Conservation (phyloP, 31 red algal species). For the Endocladia muricata region DNA sequence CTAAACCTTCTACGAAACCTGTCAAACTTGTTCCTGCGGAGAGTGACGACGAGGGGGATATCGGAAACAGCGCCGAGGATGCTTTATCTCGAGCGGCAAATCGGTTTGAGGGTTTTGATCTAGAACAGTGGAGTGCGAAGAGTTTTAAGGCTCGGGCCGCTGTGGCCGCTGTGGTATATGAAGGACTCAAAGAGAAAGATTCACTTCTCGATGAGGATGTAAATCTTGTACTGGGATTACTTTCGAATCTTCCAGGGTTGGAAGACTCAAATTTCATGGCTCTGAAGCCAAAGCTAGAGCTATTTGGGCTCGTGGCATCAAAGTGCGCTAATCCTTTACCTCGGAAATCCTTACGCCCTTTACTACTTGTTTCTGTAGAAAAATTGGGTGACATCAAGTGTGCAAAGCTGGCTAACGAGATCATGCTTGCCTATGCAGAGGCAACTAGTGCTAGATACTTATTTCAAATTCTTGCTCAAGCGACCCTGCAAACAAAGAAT, state of each 20-base stretch:
- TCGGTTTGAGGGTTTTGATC: constrained; percentile 52
- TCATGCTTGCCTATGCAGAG: constrained; percentile 38
- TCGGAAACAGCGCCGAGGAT: constrained; percentile 13
- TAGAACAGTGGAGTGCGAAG: constrained; percentile 49
- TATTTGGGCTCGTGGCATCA: constrained; percentile 36
- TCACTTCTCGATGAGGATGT: constrained; percentile 52
- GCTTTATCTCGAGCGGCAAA: constrained; percentile 35
- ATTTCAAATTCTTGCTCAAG: constrained; percentile 14
- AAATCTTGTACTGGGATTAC: constrained; percentile 26
- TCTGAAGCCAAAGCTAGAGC: constrained; percentile 62
- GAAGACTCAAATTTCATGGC: constrained; percentile 62
- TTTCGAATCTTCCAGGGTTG: constrained; percentile 31
- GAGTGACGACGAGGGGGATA: constrained; percentile 65
- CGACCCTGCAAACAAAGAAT: constrained; percentile 43
- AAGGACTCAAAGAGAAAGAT: constrained; percentile 18
- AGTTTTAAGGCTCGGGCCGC: constrained; percentile 62
- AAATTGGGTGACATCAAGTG: constrained; percentile 64
- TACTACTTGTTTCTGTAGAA: constrained; percentile 24
- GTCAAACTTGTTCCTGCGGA: constrained; percentile 16
- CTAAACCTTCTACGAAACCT: constrained; percentile 1
- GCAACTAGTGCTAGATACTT: constrained; percentile 42
- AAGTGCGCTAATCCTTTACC: constrained; percentile 31
- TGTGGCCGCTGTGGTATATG: constrained; percentile 11
- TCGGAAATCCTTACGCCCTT: constrained; percentile 35
- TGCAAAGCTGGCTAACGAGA: constrained; percentile 10